Conservation (phyloP, 2,329 filamentous ascomycete species). For the Exophiala bonariae region DNA sequence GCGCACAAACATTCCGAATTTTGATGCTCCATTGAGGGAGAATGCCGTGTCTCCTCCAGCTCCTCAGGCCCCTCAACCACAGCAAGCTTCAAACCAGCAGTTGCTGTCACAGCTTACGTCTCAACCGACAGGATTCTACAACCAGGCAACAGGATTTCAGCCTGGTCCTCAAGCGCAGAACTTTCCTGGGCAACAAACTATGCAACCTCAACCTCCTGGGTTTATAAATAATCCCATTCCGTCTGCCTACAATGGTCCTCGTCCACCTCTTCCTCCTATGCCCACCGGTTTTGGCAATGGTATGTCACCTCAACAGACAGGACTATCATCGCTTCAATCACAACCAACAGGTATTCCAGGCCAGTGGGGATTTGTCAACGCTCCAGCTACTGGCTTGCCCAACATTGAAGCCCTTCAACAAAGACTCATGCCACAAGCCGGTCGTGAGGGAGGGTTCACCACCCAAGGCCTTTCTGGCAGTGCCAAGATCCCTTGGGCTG, state of each 20-base stretch:
- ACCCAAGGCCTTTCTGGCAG: slow-evolving; percentile 87
- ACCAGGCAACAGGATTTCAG: slow-evolving; percentile 69
- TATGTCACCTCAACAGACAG: slow-evolving; percentile 63
- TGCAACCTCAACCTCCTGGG: slow-evolving; percentile 70
- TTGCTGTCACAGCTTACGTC: slow-evolving; percentile 58
- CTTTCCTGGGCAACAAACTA: slow-evolving; percentile 32
- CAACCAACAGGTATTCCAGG: slow-evolving; percentile 91
- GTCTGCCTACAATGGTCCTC: slow-evolving; percentile 77
- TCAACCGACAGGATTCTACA: slow-evolving; percentile 50
- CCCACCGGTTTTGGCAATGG: slow-evolving; percentile 69
- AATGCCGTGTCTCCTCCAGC: slow-evolving; percentile 51
- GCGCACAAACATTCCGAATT: slow-evolving; percentile 68
- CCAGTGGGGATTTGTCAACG: slow-evolving; percentile 98
- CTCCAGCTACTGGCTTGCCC: slow-evolving; percentile 81
- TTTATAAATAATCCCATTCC: slow-evolving; percentile 70
- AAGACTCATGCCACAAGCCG: slow-evolving; percentile 96
- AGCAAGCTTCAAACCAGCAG: slow-evolving; percentile 69
- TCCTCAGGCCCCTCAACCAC: slow-evolving; percentile 65
- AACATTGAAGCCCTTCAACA: slow-evolving; percentile 92
- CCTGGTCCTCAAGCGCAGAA: slow-evolving; percentile 46
- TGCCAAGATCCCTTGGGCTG: slow-evolving; percentile 95
- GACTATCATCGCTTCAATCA: slow-evolving; percentile 74
- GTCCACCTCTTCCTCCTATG: slow-evolving; percentile 79
- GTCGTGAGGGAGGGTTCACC: slow-evolving; percentile 82
- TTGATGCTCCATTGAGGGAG: slow-evolving; percentile 57